These are phyloP conservation scores for Mycena capillaripes DNA, from an alignment of 768 basidiomycete species.

Conservation along the genomic window DNA sequence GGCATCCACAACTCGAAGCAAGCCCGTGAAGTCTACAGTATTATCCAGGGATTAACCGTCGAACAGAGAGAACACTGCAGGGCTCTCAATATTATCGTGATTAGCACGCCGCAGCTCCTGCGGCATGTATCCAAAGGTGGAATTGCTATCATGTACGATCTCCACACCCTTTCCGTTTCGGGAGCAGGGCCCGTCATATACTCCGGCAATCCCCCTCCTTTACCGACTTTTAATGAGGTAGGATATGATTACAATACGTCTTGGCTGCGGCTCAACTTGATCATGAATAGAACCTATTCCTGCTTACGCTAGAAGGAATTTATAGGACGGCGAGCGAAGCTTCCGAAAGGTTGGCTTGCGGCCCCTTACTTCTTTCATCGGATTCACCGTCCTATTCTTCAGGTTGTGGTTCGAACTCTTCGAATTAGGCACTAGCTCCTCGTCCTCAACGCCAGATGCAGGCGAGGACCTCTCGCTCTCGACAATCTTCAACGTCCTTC, in stretches of 20 bases:
- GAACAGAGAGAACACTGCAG: not conserved
- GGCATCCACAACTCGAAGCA: not conserved
- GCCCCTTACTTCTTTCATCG: not conserved
- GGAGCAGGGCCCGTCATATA: not conserved
- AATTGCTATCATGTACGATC: not conserved
- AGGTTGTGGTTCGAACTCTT: not conserved
- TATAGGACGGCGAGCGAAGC: not conserved
- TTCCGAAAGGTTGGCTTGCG: not conserved
- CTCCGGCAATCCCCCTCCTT: not conserved
- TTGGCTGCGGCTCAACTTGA: not conserved
- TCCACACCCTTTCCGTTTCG: not conserved
- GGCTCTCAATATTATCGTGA: not conserved
- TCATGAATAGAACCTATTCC: not conserved
- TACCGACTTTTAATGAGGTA: not conserved
- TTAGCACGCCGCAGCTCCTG: not conserved
- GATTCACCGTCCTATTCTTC: not conserved
- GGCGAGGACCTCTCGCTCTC: not conserved
- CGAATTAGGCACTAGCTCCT: not conserved
- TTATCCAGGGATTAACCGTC: not conserved
- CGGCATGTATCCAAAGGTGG: not conserved
- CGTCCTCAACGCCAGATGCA: not conserved
- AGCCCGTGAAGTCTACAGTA: not conserved
- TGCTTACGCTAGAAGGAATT: not conserved
- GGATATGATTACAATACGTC: not conserved
- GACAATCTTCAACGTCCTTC: not conserved